These are phyloP conservation scores for Tulasnella sp. DNA, from an alignment of 768 basidiomycete genomes.

Conservation along the genomic window DNA sequence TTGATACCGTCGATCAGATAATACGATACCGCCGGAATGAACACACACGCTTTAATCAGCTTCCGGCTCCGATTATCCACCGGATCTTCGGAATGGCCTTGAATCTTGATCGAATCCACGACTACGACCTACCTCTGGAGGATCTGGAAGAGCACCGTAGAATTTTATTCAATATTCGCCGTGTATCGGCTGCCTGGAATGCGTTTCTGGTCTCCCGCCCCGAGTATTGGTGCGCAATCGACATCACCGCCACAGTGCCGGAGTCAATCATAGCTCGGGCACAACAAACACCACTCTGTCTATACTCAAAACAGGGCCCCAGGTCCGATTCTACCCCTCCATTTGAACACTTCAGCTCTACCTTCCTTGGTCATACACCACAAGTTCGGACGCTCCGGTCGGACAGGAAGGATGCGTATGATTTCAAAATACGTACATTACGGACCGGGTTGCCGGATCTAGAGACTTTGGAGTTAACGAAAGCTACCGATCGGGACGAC, in stretches of 20 bases:
- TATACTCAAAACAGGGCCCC: not conserved
- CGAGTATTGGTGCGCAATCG: not conserved
- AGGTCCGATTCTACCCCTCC: not conserved
- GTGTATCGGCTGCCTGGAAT: not conserved
- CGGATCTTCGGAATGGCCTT: not conserved
- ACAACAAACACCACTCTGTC: not conserved
- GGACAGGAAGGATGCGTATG: not conserved
- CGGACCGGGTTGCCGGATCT: not conserved
- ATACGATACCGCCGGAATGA: not conserved
- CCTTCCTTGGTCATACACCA: not conserved
- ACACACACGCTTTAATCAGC: not conserved
- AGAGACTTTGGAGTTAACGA: not conserved
- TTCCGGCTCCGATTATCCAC: not conserved
- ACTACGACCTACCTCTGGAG: not conserved
- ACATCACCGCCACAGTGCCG: not conserved
- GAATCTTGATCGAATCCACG: not conserved
- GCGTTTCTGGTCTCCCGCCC: not conserved
- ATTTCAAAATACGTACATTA: not conserved
- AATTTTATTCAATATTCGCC: not conserved
- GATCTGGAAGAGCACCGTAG: not conserved
- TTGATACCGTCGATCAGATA: not conserved
- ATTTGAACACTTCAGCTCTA: not conserved
- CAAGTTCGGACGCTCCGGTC: not conserved
- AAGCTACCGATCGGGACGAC: not conserved
- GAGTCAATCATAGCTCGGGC: not conserved